These are phyloP conservation scores for Rosa persica DNA, from an alignment of 306 rosid genomes.

Conservation along the genomic window DNA sequence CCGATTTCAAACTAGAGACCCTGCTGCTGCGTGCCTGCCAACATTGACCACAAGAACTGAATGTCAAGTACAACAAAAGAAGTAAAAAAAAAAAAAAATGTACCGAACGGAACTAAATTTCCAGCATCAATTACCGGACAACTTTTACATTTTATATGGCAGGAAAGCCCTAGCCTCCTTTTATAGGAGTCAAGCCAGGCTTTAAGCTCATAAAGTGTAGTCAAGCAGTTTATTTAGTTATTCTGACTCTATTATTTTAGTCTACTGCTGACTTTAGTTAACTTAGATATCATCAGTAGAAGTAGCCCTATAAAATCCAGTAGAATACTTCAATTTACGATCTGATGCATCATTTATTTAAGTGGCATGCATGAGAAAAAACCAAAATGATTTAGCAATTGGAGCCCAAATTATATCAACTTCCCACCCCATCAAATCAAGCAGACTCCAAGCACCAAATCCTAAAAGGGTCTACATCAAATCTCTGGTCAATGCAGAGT, in stretches of 20 bases:
- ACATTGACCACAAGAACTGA: slow-evolving; percentile 30
- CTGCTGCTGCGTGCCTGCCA: slow-evolving; percentile 50
- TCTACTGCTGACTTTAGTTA: background rate
- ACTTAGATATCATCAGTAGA: background rate
- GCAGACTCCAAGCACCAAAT: background rate
- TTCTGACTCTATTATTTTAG: background rate
- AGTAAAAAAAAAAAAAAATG: background rate
- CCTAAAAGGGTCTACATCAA: background rate
- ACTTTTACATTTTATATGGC: background rate
- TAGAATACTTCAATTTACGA: background rate
- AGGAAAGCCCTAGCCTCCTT: background rate
- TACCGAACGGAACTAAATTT: background rate
- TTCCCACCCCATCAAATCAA: slow-evolving; percentile 1
- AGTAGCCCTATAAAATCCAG: background rate
- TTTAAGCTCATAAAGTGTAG: background rate
- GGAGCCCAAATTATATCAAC: background rate
- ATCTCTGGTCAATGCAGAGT: background rate
- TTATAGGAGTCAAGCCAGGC: background rate
- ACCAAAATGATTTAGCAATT: background rate
- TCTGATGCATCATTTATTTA: background rate
- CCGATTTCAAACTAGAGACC: slow-evolving; percentile 46
- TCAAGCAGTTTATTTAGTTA: background rate
- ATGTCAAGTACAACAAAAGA: background rate
- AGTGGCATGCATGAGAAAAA: background rate
- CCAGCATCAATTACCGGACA: background rate